phyloP scores from a whole-genome alignment of 2,329 filamentous ascomycete genomes.

The Venturia nashicola region DNA sequence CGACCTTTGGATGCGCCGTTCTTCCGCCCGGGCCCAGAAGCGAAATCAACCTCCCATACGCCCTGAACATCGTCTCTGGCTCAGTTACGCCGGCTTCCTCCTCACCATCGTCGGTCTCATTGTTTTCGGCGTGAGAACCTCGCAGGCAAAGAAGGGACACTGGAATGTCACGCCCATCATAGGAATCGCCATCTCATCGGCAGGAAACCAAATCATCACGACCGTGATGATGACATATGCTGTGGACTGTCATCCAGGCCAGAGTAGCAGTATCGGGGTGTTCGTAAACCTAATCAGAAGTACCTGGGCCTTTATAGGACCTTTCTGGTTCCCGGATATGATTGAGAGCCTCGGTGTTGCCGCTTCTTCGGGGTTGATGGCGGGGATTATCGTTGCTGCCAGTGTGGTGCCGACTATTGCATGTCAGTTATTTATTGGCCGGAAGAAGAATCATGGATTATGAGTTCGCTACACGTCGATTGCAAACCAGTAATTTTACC shows the following conservation, averaged over 20 bases:
- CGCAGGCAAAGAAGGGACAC: constrained; percentile 19
- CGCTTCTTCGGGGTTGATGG: not conserved
- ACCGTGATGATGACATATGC: constrained; percentile 49
- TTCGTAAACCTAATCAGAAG: constrained; percentile 46
- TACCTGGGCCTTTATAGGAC: constrained; percentile 30
- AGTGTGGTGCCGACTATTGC: constrained; percentile 5
- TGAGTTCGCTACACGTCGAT: too few relatives aligned
- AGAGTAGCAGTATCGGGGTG: constrained; percentile 43
- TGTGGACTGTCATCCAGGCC: constrained; percentile 43
- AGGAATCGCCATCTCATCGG: constrained; percentile 37
- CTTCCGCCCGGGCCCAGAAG: constrained; percentile 19
- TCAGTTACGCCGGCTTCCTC: constrained; percentile 40
- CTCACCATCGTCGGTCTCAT: constrained; percentile 40
- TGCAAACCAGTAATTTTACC: too few relatives aligned
- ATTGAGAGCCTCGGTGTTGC: constrained; percentile 3
- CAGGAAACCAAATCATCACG: constrained; percentile 49
- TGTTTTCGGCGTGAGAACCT: constrained; percentile 40
- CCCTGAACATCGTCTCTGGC: constrained; percentile 45
- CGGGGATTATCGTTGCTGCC: constrained; percentile 2
- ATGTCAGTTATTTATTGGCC: not conserved
- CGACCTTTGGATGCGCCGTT: constrained; percentile 39
- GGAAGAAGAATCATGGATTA: not conserved
- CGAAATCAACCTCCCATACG: constrained; percentile 19
- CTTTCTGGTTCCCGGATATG: constrained; percentile 23
- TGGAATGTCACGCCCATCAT: constrained; percentile 48